Conservation (phyloP, 768 basidiomycete species). For the Calocybe indica region DNA sequence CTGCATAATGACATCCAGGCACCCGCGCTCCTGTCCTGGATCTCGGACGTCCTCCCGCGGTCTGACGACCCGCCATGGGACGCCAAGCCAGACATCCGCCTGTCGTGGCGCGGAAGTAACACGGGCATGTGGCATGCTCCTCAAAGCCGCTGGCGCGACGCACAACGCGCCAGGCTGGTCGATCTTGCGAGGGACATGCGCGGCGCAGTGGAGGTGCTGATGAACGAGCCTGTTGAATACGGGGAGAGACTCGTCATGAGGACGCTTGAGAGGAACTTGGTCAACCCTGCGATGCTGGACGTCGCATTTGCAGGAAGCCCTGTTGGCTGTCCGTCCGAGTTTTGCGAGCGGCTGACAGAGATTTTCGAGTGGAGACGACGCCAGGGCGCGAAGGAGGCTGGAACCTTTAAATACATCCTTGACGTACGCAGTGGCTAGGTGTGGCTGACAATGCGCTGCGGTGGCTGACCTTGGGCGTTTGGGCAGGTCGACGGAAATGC, state of each 20-base stretch:
- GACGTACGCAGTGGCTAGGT: slow-evolving; percentile 23
- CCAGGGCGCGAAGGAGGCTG: slow-evolving; percentile 33
- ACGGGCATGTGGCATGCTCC: slow-evolving; percentile 45
- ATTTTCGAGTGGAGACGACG: slow-evolving; percentile 38
- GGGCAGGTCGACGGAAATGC: slow-evolving; percentile 55
- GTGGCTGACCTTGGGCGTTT: background rate
- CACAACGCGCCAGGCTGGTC: slow-evolving; percentile 37
- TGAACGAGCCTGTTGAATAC: slow-evolving; percentile 21
- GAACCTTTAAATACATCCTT: slow-evolving; percentile 45
- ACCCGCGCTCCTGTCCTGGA: slow-evolving; percentile 31
- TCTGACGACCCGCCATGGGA: slow-evolving; percentile 53
- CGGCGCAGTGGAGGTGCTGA: slow-evolving; percentile 25
- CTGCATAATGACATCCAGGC: slow-evolving; percentile 43
- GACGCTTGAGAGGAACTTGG: slow-evolving; percentile 14
- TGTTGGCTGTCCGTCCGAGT: slow-evolving; percentile 28
- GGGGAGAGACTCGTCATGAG: slow-evolving; percentile 6
- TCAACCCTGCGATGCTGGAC: slow-evolving; percentile 46
- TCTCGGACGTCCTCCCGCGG: slow-evolving; percentile 20
- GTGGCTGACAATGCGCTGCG: too few relatives aligned
- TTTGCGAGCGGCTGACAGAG: slow-evolving; percentile 31
- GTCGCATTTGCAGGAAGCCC: slow-evolving; percentile 41
- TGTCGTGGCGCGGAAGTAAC: slow-evolving; percentile 61
- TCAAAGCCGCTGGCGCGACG: slow-evolving; percentile 29
- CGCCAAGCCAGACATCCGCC: slow-evolving; percentile 41
- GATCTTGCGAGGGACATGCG: slow-evolving; percentile 24